Evolutionary conservation across 805 yeast species (phyloP), one percentile per base, ranked within the genome.

Genomic region (Hanseniaspora pseudoguilliermondii): DNA sequence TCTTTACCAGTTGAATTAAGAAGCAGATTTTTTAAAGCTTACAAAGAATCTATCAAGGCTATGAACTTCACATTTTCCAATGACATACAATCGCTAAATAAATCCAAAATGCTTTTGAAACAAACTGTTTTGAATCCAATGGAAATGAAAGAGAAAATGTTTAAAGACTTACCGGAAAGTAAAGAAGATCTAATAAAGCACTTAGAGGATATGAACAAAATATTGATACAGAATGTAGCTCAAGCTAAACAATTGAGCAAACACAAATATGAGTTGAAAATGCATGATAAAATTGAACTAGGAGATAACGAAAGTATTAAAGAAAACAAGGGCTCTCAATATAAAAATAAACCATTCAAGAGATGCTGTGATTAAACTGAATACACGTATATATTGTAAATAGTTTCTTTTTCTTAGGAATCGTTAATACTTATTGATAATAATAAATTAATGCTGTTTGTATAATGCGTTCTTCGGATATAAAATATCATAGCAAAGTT

Each of bases 271-370:
- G 66, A 64, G 51, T 73, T 91, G 63, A 83, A 83, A 61, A 82
- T 91, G 61, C 96, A 88, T 65, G 70, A 79, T 49, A 80, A 84
- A 49, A 86, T 95, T 0, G 97, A 91, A 69, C 72, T 91, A 53
- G 97, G 97, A 20, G 96, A 89, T 65, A 91, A 91, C 66, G 95
- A 89, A 38, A 75, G 81, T 47, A 76, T 86, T 61, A 85, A 83
- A 66, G 77, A 72, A 59, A 70, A 74, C 44, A 74, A 72, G 57
- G 66, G 65, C 57, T 69, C 72, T 8, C 66, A 78, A 66, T 48
- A 47, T 16, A 49, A 48, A 25, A 75, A 77, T 23, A 71, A 77
- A 27, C 71, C 74, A 63, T 76, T 80, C 27, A 80, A 78, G 43
- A 81, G 83, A 57, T 80, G 85, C 63, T 77, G 81, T 58, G 79